Conservation (phyloP, 306 rosid genomes). For the Quercus glauca region DNA sequence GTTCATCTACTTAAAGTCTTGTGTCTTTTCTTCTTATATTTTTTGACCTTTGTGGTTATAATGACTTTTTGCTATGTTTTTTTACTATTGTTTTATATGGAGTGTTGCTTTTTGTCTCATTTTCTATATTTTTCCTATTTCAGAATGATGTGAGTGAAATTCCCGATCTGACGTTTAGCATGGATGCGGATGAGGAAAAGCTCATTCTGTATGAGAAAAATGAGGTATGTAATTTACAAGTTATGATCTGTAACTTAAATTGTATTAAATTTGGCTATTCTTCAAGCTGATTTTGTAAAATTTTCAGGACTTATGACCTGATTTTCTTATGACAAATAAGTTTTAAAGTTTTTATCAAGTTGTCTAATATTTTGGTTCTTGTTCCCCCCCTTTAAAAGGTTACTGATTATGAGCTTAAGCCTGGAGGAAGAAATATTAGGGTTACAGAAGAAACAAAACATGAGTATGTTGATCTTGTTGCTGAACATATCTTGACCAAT, state of each 20-base stretch:
- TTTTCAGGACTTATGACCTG: neutral
- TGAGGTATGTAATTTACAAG: conserved; percentile 48
- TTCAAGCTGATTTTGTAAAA: neutral
- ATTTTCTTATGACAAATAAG: neutral
- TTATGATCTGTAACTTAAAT: conserved; percentile 7
- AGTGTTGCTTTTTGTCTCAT: neutral
- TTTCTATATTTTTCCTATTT: neutral
- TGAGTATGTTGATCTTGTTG: conserved; percentile 97
- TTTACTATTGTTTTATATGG: neutral
- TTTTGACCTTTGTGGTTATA: neutral
- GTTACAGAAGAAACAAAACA: conserved; percentile 98
- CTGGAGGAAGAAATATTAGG: conserved; percentile 96
- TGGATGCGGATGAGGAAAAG: conserved; percentile 98
- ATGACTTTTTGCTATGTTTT: neutral
- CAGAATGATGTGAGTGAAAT: conserved; percentile 91
- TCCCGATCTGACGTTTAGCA: conserved; percentile 97
- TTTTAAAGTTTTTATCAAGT: neutral
- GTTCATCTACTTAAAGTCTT: conserved; percentile 12
- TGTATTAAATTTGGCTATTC: neutral
- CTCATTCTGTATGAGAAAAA: conserved; percentile 92
- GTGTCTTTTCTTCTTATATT: conserved; percentile 3
- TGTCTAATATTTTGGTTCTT: neutral
- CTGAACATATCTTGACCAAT: conserved; percentile 88
- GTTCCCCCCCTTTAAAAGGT: conserved; percentile 46
- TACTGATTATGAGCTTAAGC: conserved; percentile 97